Evolutionary conservation across 257 asterid genomes (phyloP).

Genomic region (Nicotiana attenuata): DNA sequence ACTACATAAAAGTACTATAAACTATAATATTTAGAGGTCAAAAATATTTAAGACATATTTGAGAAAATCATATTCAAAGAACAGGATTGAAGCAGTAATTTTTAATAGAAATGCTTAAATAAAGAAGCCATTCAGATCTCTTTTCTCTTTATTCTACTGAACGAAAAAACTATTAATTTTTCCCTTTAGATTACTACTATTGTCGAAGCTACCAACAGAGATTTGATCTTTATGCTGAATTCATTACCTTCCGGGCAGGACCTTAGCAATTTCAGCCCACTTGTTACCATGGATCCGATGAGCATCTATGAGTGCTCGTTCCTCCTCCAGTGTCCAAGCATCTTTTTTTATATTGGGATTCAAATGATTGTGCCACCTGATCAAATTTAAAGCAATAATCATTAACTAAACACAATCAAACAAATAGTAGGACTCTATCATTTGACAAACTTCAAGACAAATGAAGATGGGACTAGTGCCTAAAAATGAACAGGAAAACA

Average conservation of each 20-base stretch:
- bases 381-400: slow-evolving; percentile 12
- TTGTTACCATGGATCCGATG: slow-evolving; percentile 85
- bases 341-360: slow-evolving; percentile 93
- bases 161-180: neutral
- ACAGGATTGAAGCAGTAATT: neutral
- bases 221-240: neutral
- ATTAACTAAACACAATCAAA: neutral
- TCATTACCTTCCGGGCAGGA: slow-evolving; percentile 89
- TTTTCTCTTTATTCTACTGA: neutral
- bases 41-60: neutral
- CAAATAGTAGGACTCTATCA: neutral
- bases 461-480: neutral
- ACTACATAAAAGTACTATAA: neutral
- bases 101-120: neutral
- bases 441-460: neutral
- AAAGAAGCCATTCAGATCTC: neutral
- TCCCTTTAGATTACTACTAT: neutral
- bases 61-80: neutral
- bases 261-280: slow-evolving; percentile 99
- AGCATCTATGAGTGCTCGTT: slow-evolving; percentile 74
- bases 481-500: neutral
- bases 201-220: neutral
- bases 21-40: neutral
- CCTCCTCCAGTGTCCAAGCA: slow-evolving; percentile 97
- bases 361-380: slow-evolving; percentile 99